These are phyloP conservation scores for Trichoderma gamsii DNA, from an alignment of 495 filamentous ascomycete species.

Conservation along the genomic window DNA sequence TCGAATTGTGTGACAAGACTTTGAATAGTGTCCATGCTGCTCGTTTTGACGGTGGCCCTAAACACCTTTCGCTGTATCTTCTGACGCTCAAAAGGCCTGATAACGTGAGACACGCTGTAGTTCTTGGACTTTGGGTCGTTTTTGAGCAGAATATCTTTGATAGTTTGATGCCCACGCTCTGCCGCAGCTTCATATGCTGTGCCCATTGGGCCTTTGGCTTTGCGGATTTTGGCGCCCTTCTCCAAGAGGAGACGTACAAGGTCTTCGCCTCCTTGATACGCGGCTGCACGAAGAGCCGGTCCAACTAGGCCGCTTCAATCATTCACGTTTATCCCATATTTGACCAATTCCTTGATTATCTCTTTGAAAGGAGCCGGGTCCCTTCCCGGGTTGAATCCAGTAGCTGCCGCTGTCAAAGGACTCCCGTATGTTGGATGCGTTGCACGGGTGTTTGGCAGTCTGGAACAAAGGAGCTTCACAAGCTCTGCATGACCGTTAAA, in stretches of 20 bases:
- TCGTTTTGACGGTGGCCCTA: no score
- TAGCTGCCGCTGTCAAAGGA: not conserved
- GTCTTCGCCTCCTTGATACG: not conserved
- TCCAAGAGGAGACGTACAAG: not conserved
- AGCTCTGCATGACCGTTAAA: conserved; percentile 15
- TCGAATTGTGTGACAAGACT: no score
- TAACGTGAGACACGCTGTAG: no score
- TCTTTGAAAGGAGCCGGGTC: not conserved
- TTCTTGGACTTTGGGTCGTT: no score
- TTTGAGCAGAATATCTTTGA: no score
- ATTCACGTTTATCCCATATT: not conserved
- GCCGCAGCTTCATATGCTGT: not conserved
- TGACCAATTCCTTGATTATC: not conserved
- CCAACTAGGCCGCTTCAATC: not conserved
- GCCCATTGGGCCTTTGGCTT: not conserved
- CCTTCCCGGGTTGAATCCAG: not conserved
- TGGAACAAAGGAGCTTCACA: conserved; percentile 15
- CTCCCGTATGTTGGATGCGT: not conserved
- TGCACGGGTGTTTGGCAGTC: not conserved
- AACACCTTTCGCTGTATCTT: no score
- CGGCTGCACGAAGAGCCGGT: not conserved
- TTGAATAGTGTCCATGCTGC: no score
- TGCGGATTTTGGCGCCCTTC: not conserved
- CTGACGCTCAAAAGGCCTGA: no score
- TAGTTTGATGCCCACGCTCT: no score